phyloP scores from a whole-genome alignment of 129 eudicot genomes.

The Gnaphalium uliginosum region DNA sequence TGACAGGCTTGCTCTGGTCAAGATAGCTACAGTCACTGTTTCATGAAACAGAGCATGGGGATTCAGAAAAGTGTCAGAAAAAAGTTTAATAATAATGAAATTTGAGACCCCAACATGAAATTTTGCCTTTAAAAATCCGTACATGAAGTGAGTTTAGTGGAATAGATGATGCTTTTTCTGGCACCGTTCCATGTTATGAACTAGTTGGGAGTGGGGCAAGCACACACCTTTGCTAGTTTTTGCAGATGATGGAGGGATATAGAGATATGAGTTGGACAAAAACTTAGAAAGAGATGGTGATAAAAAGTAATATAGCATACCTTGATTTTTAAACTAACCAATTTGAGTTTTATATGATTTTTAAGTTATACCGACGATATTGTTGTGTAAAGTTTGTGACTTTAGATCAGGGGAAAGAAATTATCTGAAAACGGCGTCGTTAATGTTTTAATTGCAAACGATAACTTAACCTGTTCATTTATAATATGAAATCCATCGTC shows the following conservation, averaged over 20 bases:
- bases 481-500: neutral
- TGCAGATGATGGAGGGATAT: slow-evolving; percentile 39
- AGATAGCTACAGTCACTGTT: slow-evolving; percentile 36
- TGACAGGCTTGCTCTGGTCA: slow-evolving; percentile 2
- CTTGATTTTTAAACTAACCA: slow-evolving; percentile 1
- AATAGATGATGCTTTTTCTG: slow-evolving; percentile 26
- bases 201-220: slow-evolving; percentile 54
- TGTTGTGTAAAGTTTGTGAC: neutral
- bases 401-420: neutral
- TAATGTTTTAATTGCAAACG: neutral
- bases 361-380: neutral
- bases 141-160: slow-evolving; percentile 32
- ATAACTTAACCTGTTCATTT: neutral
- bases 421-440: neutral
- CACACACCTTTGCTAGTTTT: slow-evolving; percentile 53
- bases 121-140: slow-evolving; percentile 30
- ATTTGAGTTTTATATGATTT: neutral
- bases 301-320: slow-evolving; percentile 19
- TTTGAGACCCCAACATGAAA: slow-evolving; percentile 31
- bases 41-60: slow-evolving; percentile 27
- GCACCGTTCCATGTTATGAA: slow-evolving; percentile 37
- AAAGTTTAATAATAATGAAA: neutral
- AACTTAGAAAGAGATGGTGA: slow-evolving; percentile 30
- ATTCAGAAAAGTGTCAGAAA: slow-evolving; percentile 34
- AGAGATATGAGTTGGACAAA: slow-evolving; percentile 40